Percentiles rank a stretch among this genome's conserved stretches.
These are phyloP conservation scores for Cryptosporidium sp. DNA, from an alignment of 169 alveolate species.

Conservation along the genomic window DNA sequence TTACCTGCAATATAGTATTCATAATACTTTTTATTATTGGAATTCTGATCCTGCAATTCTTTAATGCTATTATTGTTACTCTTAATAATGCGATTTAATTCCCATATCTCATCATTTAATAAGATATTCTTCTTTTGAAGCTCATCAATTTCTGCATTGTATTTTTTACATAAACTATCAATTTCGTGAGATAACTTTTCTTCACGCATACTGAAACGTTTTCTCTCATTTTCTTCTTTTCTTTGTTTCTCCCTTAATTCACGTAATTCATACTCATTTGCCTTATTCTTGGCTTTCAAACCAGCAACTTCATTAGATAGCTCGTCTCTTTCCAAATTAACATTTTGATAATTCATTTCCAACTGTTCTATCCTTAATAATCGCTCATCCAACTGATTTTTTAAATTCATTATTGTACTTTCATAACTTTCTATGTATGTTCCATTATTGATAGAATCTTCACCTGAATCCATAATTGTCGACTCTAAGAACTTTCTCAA, in stretches of 20 bases:
- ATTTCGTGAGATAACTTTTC: constrained; percentile 63
- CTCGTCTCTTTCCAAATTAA: constrained; percentile 17
- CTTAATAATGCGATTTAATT: constrained; percentile 26
- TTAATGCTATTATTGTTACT: constrained; percentile 25
- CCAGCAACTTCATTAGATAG: constrained; percentile 22
- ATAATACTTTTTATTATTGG: constrained; percentile 32
- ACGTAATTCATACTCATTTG: constrained; percentile 43
- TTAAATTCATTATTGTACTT: constrained; percentile 47
- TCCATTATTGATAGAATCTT: constrained; percentile 1
- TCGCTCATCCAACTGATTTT: constrained; percentile 65
- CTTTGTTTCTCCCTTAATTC: constrained; percentile 53
- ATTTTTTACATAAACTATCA: constrained; percentile 55
- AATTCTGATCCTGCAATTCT: constrained; percentile 57
- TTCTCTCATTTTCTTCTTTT: constrained; percentile 72
- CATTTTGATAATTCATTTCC: constrained; percentile 42
- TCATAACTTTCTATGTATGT: constrained; percentile 56
- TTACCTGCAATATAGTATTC: constrained; percentile 34
- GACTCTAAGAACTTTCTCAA: constrained; percentile 68
- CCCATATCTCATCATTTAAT: constrained; percentile 72
- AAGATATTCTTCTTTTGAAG: constrained; percentile 38
- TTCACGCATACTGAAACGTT: constrained; percentile 48
- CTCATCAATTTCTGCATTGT: constrained; percentile 35
- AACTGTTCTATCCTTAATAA: constrained; percentile 45
- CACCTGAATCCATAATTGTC: constrained; percentile 56
- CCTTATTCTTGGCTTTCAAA: constrained; percentile 38